Evolutionary conservation across 208 protist species (phyloP).

Genomic region (Trypanosoma avium): DNA sequence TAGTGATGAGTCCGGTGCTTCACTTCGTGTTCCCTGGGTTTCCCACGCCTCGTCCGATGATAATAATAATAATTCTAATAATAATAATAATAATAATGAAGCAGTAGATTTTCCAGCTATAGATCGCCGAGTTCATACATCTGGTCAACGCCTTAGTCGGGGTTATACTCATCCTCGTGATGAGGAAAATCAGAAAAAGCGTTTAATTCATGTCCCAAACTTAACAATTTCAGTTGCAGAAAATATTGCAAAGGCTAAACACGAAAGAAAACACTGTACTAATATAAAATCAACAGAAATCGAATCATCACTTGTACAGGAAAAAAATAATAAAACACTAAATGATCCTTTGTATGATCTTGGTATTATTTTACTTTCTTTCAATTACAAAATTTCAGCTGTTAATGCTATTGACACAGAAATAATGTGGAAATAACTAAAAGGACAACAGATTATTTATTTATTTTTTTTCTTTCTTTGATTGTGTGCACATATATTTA

Average conservation of each 20-base stretch:
- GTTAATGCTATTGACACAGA: constrained; percentile 19
- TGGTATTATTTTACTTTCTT: constrained; percentile 8
- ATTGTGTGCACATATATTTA: not conserved
- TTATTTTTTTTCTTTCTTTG: not conserved
- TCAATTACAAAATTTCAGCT: constrained; percentile 13
- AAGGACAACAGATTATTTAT: not conserved
- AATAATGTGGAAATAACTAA: not conserved
- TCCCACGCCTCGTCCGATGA: too few species aligned
- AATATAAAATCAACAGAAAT: not conserved
- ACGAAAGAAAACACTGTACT: not conserved
- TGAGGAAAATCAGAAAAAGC: not conserved
- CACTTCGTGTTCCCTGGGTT: too few species aligned
- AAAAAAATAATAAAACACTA: not conserved
- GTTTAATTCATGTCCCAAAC: not conserved
- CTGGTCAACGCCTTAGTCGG: constrained; percentile 14
- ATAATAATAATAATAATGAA: constrained; percentile 4
- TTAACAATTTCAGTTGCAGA: not conserved
- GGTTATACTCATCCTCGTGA: constrained; percentile 15
- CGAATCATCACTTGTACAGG: not conserved
- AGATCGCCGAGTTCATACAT: constrained; percentile 15
- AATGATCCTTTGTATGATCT: not conserved
- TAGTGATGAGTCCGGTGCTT: too few species aligned
- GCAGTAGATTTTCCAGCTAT: constrained; percentile 22
- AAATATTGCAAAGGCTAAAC: not conserved
- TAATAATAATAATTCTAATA: too few species aligned